These are phyloP conservation scores for Nosema muscidifuracis DNA, from an alignment of 371 early-diverging fungal species.

Conservation along the genomic window DNA sequence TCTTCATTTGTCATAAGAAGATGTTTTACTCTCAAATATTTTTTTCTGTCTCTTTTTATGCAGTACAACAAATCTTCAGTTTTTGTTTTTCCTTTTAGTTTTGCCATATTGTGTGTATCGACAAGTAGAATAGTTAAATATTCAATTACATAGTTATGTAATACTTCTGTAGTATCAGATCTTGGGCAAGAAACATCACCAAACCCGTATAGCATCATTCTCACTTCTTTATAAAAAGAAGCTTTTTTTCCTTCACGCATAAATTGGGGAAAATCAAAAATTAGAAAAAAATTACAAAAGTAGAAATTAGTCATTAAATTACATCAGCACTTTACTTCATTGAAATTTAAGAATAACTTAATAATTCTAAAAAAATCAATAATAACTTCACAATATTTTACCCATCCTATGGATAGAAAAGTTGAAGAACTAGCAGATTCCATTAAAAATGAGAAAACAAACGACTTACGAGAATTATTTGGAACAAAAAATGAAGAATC, in stretches of 20 bases:
- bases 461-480: slow-evolving; percentile 2
- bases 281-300: background rate
- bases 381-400: too few species aligned
- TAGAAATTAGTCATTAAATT: too few species aligned
- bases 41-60: slow-evolving; percentile 82
- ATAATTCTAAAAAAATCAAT: too few species aligned
- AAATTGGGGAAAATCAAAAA: background rate
- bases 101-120: slow-evolving; percentile 56
- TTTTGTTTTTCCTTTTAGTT: slow-evolving; percentile 67
- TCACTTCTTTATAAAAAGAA: slow-evolving; percentile 65
- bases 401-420: slow-evolving; percentile 31
- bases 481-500: background rate
- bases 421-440: slow-evolving; percentile 25
- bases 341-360: background rate
- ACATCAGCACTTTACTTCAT: background rate
- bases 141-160: slow-evolving; percentile 82
- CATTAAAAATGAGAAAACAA: background rate
- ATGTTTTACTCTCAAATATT: slow-evolving; percentile 85
- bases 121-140: slow-evolving; percentile 72
- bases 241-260: slow-evolving; percentile 59
- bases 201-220: slow-evolving; percentile 85
- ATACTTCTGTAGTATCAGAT: slow-evolving; percentile 75
- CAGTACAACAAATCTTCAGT: slow-evolving; percentile 84
- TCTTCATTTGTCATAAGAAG: slow-evolving; percentile 83
- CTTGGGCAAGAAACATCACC: slow-evolving; percentile 86